Evolutionary conservation across 371 early-diverging fungal species (phyloP).

Genomic region (Mucor piriformis): DNA sequence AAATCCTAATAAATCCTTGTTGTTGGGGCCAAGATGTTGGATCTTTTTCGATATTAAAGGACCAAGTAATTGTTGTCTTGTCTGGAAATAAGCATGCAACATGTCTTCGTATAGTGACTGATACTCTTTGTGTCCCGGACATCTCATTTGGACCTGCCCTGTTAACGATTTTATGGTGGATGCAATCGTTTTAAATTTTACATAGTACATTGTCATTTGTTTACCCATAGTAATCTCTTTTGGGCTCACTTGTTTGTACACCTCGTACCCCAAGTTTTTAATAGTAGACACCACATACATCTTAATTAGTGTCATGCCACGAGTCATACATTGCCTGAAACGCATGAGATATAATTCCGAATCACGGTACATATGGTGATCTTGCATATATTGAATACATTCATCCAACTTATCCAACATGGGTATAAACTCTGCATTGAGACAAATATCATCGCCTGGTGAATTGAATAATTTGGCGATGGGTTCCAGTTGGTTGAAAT

Average conservation of each 20-base stretch:
- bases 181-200: conserved; percentile 77
- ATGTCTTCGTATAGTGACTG: conserved; percentile 76
- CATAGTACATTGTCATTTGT: conserved; percentile 69
- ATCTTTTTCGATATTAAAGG: conserved; percentile 69
- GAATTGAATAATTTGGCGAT: conserved; percentile 77
- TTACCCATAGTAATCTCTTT: conserved; percentile 34
- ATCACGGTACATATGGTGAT: conserved; percentile 76
- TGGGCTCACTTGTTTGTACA: conserved; percentile 49
- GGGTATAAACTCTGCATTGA: conserved; percentile 76
- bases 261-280: conserved; percentile 65
- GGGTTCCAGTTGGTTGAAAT: conserved; percentile 82
- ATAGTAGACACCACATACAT: conserved; percentile 78
- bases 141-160: conserved; percentile 74
- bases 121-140: conserved; percentile 74
- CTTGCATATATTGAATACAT: conserved; percentile 77
- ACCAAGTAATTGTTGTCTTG: conserved; percentile 68
- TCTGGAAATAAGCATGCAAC: conserved; percentile 69
- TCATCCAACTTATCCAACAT: conserved; percentile 77
- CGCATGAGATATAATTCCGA: conserved; percentile 89
- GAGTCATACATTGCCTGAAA: conserved; percentile 88
- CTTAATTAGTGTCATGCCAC: conserved; percentile 87
- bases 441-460: conserved; percentile 83
- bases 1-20: conserved; percentile 66
- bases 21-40: conserved; percentile 55
- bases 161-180: conserved; percentile 65